Base-by-base conservation (phyloP, 257 asterid species). In the Nicotiana obtusifolia region DNA sequence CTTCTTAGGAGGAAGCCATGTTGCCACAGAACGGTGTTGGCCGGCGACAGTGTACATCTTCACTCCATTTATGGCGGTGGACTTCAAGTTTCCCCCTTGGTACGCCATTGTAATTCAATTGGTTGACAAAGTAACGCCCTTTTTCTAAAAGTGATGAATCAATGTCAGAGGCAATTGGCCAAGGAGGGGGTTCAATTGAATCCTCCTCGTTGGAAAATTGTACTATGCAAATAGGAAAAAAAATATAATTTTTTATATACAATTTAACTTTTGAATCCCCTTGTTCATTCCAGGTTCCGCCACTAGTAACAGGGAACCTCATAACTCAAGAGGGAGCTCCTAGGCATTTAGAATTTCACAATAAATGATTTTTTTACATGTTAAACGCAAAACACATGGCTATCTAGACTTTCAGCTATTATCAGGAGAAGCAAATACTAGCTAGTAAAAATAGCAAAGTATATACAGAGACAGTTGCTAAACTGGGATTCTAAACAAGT, bases 1-100 rank as follows among this genome's bases (percentile, higher is more conserved):
- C 86, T 94, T 95, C 90, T 95, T 95, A 35, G 97, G 97, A 84
- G 93, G 82, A 66, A 91, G 91, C 98, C 99, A 95, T 57, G 97
- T 82, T 13, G 98, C 98, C 61, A 81, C 11, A 0, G 97, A 88
- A 78, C 94, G 92, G 73, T 88, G 86, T n/a, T 90, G 93, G 44
- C 88, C 93, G 68, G 97, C 47, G 66, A 95, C 91, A 0, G 97
- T 65, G 79, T 95, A 94, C 94, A 91, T 86, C 87, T 95, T 95
- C 10, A 94, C 97, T 78, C 99, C 98, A 82, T 95, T 95, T 8
- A 92, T 89, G 60, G 96, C 89, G 81, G 91, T 91, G 53, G 98
- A 95, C 88, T 94, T 95, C 92, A 95, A 81, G 86, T 77, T 92
- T 0, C 98, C 97, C 47, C 95, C 99, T 85, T 95, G 90, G 73